These are phyloP conservation scores for Piloderma croceum DNA, from an alignment of 768 basidiomycete genomes.

Conservation along the genomic window DNA sequence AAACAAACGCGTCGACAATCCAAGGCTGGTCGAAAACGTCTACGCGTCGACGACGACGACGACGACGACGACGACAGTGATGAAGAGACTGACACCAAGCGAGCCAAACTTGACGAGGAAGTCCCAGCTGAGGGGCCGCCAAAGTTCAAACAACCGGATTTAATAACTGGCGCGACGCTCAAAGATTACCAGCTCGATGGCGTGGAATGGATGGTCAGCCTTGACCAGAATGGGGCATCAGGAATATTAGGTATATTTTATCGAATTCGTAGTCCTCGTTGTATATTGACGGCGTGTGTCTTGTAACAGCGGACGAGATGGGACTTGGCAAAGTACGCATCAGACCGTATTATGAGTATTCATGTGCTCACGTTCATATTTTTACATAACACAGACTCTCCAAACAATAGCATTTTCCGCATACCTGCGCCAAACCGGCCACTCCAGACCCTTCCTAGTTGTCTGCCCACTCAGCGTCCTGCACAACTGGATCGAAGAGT, in stretches of 20 bases:
- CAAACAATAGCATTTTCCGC: conserved; percentile 95
- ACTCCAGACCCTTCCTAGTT: conserved; percentile 73
- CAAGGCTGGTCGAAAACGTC: conserved; percentile 7
- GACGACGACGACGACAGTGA: conserved; percentile 17
- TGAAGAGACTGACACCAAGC: conserved; percentile 11
- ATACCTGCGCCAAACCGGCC: conserved; percentile 70
- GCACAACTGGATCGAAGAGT: conserved; percentile 88
- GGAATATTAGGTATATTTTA: conserved; percentile 63
- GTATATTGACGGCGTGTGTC: conserved; percentile 3
- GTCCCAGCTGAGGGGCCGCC: conserved; percentile 26
- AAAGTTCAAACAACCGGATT: conserved; percentile 65
- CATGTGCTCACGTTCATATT: conserved; percentile 9
- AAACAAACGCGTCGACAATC: conserved; percentile 21
- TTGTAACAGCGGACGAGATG: conserved; percentile 82
- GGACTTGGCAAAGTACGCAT: conserved; percentile 72
- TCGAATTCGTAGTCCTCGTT: background rate
- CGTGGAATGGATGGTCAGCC: conserved; percentile 88
- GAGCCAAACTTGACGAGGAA: conserved; percentile 13
- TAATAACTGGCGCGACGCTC: conserved; percentile 80
- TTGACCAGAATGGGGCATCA: conserved; percentile 80
- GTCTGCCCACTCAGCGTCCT: conserved; percentile 92
- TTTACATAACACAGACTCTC: conserved; percentile 63
- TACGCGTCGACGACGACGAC: conserved; percentile 11
- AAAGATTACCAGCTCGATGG: conserved; percentile 93
- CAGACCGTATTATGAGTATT: background rate